These are phyloP conservation scores for Cytospora mali DNA, from an alignment of 2,329 filamentous ascomycete species.

Conservation along the genomic window DNA sequence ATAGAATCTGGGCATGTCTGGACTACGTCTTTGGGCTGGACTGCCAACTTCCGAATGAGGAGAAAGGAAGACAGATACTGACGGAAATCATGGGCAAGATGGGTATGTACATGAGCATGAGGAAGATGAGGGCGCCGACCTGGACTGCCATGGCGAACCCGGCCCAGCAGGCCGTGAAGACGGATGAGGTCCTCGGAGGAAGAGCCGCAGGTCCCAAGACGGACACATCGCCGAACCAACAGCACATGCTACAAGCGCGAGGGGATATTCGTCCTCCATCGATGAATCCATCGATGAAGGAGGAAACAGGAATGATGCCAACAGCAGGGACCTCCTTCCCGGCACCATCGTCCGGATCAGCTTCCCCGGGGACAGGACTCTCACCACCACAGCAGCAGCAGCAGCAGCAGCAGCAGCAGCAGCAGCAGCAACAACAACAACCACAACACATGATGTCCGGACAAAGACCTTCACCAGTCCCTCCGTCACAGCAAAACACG, in stretches of 20 bases:
- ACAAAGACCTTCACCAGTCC: not conserved
- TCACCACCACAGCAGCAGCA: conserved; percentile 27
- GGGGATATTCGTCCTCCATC: not conserved
- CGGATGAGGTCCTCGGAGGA: conserved; percentile 23
- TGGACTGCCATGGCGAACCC: conserved; percentile 45
- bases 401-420: too few relatives aligned
- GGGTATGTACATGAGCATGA: conserved; percentile 59
- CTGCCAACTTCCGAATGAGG: conserved; percentile 49
- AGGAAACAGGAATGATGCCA: not conserved
- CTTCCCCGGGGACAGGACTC: conserved; percentile 2
- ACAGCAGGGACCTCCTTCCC: not conserved
- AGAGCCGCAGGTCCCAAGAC: not conserved
- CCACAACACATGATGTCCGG: conserved; percentile 27
- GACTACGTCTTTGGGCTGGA: conserved; percentile 73
- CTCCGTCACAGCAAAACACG: conserved; percentile 3
- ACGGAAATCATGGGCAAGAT: conserved; percentile 64
- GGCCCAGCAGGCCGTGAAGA: conserved; percentile 40
- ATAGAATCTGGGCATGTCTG: conserved; percentile 70
- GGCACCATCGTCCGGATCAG: not conserved
- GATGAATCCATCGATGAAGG: conserved; percentile 9
- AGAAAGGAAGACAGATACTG: conserved; percentile 64
- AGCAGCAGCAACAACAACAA: too few relatives aligned
- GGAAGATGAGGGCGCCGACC: conserved; percentile 58
- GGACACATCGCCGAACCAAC: conserved; percentile 6
- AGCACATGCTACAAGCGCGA: conserved; percentile 1